A percentile compares a stretch with the other conserved stretches of the same genome.
Conservation (phyloP, 148 eudicot genomes). For the Arctostaphylos glauca region DNA sequence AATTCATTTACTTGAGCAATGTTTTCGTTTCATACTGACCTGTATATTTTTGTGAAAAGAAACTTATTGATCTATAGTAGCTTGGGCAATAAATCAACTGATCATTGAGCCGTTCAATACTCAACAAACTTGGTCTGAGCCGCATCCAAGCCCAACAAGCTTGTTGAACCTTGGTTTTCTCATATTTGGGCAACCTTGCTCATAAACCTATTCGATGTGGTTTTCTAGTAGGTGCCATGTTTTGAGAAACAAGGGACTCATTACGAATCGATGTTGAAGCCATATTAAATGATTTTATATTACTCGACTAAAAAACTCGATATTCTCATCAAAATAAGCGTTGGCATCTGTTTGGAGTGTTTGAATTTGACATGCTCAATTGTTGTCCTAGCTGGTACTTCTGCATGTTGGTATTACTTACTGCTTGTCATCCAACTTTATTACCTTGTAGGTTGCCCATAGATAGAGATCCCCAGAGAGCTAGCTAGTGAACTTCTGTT, state of each 20-base stretch:
- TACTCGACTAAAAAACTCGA: background rate
- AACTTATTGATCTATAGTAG: background rate
- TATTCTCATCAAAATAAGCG: background rate
- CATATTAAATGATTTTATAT: background rate
- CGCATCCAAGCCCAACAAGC: background rate
- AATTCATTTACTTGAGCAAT: background rate
- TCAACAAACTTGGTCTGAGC: background rate
- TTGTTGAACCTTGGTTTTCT: background rate
- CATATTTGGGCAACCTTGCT: background rate
- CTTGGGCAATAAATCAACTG: background rate
- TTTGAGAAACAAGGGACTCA: background rate
- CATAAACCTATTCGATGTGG: background rate
- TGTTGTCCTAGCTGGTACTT: background rate
- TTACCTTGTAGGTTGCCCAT: background rate
- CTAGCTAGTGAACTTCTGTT: background rate
- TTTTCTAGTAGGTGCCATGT: background rate
- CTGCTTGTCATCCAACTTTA: background rate
- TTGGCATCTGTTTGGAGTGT: background rate
- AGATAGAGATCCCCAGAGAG: background rate
- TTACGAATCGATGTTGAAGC: background rate
- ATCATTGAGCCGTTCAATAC: background rate
- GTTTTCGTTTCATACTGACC: background rate
- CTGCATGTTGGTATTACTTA: background rate
- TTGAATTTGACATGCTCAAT: background rate
- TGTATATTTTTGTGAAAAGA: background rate